phyloP scores from a whole-genome alignment of 768 basidiomycete genomes.

The Psilocybe tampanensis region DNA sequence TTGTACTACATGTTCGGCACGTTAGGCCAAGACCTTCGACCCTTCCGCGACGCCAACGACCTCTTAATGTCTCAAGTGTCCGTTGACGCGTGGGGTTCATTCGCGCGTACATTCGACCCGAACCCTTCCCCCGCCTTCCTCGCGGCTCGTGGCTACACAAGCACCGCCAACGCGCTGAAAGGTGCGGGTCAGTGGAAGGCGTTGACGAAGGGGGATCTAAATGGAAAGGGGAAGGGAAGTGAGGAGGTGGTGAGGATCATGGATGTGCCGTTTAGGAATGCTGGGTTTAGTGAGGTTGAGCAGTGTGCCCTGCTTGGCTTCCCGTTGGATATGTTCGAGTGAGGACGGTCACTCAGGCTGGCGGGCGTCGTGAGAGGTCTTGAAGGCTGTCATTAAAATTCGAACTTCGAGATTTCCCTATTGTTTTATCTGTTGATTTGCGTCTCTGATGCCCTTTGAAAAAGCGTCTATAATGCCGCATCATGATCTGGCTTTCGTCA shows the following conservation, averaged over 20 bases:
- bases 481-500: too few relatives aligned
- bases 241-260: constrained; percentile 31
- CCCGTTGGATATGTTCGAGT: constrained; percentile 19
- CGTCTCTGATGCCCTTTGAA: too few relatives aligned
- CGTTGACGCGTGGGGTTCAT: constrained; percentile 48
- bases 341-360: too few relatives aligned
- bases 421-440: too few relatives aligned
- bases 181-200: constrained; percentile 35
- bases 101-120: constrained; percentile 49
- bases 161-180: constrained; percentile 30
- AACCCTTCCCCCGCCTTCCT: constrained; percentile 46
- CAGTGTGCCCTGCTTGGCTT: constrained; percentile 43
- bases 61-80: constrained; percentile 45
- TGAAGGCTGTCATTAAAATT: too few relatives aligned
- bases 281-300: constrained; percentile 25
- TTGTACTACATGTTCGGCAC: constrained; percentile 32
- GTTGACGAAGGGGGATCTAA: constrained; percentile 26
- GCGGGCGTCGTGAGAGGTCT: too few relatives aligned
- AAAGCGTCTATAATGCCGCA: too few relatives aligned
- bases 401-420: too few relatives aligned
- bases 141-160: constrained; percentile 41
- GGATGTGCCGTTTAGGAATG: constrained; percentile 33
- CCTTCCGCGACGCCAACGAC: constrained; percentile 46
- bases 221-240: background rate
- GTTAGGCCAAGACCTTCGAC: constrained; percentile 37